Evolutionary conservation across 2,329 filamentous ascomycete genomes (phyloP), one percentile per base, ranked within the genome.

Genomic region (Fusarium pseudograminearum): DNA sequence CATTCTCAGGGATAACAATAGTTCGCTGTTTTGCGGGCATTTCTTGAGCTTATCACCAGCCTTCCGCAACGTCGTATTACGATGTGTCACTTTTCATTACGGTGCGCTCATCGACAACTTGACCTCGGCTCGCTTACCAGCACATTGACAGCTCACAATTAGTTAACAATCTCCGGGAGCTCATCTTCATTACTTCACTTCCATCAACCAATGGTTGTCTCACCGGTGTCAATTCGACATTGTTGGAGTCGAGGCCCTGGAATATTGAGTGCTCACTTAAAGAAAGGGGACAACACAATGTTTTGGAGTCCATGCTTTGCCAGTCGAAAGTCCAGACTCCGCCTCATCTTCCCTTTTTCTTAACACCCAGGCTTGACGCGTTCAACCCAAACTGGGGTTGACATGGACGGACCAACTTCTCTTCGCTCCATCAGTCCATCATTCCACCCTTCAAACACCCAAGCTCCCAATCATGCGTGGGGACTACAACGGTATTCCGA

Each of bases 341-440:
- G 65, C 61, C 62, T 71, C 63, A 30, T 46, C 67, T 58, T 54
- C 24, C 57, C 33, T 40, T 57, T 46, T 46, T 48, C 47, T 18
- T n/a, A 50, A 57, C 22, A 30, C 51, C 50, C 28, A 50, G 34
- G 31, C 20, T 50, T 33, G 16, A 58, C 67, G 58, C 57, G 58
- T 67, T 55, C 55, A 63, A 61, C 61, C 46, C 18, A 51, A 28
- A 38, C 47, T 51, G 69, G 67, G 66, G 47, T 65, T 24, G 51
- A 61, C 20, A 67, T 50, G 71, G 64, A 48, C 69, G 70, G 71
- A 63, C 65, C 59, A 71, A 51, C 60, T 59, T 68, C 41, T 68
- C 56, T 56, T 57, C 50, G 48, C 62, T 70, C 46, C 50, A 69
- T 63, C 63, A 64, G 61, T 64, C 67, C 66, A 69, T 69, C 60